Evolutionary conservation across 1,139 yeast species (phyloP), one percentile per base, ranked within the genome.

Genomic region (Hyphopichia pseudoburtonii): DNA sequence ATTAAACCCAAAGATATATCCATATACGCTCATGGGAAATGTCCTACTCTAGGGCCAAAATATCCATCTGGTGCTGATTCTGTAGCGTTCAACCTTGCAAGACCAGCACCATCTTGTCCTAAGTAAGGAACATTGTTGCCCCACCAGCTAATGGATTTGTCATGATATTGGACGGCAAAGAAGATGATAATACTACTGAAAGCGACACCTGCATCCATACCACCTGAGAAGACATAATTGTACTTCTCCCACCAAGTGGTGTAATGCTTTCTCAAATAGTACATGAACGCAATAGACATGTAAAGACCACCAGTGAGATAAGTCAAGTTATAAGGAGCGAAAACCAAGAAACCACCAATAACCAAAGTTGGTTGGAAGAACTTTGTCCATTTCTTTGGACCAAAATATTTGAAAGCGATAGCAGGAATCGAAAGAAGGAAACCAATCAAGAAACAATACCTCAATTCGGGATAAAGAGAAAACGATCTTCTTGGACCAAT

Each of bases 401-500:
- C 63, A 33, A 59, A 68, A 45, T 55, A 51, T 52, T 69, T 75
- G 39, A 73, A 50, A 22, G 57, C 62, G 32, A 66, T 62, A 57
- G 69, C 76, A 38, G 54, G 66, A 50, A 60, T 52, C 2, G 76
- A 78, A 10, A 70, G 47, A 3, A 73, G 44, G 26, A 73, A 73
- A 1, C 85, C 85, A 39, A 78, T 68, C 40, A 78, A 62, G 70
- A 80, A 80, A 42, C 77, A 69, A 61, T 62, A 76, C 48, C 64
- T 62, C 52, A 76, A 56, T 24, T 63, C 51, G 24, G 81, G 81
- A 46, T 76, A 76, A 25, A 73, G 50, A 40, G 57, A 56, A 49
- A 81, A 79, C 17, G 79, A 73, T 36, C 76, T 67, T 51, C 73
- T 65, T 17, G 89, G 89, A 18, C 86, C 88, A 48, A 82, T n/a